Evolutionary conservation across 2,329 filamentous ascomycete genomes (phyloP).

Genomic region (Pseudocercospora fuligena): DNA sequence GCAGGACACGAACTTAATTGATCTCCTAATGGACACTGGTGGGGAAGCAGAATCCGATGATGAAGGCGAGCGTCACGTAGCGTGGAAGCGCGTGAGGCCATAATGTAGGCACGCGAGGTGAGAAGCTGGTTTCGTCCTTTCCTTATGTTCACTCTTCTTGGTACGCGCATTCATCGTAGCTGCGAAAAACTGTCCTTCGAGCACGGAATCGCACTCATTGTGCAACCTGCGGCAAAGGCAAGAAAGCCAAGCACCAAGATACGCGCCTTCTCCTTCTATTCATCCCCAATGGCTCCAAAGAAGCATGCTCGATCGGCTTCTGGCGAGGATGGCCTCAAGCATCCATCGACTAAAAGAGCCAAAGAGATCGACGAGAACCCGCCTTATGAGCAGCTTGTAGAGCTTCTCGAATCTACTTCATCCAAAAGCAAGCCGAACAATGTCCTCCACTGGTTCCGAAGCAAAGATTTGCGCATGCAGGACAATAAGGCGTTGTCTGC

Average conservation of each 20-base stretch:
- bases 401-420: slow-evolving; percentile 46
- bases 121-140: not conserved
- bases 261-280: not conserved
- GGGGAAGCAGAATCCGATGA: not conserved
- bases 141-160: not conserved
- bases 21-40: not conserved
- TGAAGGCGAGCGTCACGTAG: slow-evolving; percentile 2
- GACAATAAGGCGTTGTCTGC: slow-evolving; percentile 56
- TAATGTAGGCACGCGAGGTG: not conserved
- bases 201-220: not conserved
- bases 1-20: slow-evolving; percentile 1
- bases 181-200: not conserved
- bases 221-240: not conserved
- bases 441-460: slow-evolving; percentile 58
- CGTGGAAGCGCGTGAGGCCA: not conserved
- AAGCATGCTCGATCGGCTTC: slow-evolving; percentile 31
- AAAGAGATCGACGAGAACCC: slow-evolving; percentile 54
- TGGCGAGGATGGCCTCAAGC: slow-evolving; percentile 39
- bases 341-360: slow-evolving; percentile 55
- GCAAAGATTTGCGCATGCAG: slow-evolving; percentile 56
- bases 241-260: not conserved
- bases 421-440: slow-evolving; percentile 46
- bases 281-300: slow-evolving; percentile 21
- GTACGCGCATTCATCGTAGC: not conserved
- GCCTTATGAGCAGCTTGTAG: slow-evolving; percentile 50